A percentile compares a stretch with the other conserved stretches of the same genome.
These are phyloP conservation scores for Quercus agrifolia DNA, from an alignment of 306 rosid genomes.

Conservation along the genomic window DNA sequence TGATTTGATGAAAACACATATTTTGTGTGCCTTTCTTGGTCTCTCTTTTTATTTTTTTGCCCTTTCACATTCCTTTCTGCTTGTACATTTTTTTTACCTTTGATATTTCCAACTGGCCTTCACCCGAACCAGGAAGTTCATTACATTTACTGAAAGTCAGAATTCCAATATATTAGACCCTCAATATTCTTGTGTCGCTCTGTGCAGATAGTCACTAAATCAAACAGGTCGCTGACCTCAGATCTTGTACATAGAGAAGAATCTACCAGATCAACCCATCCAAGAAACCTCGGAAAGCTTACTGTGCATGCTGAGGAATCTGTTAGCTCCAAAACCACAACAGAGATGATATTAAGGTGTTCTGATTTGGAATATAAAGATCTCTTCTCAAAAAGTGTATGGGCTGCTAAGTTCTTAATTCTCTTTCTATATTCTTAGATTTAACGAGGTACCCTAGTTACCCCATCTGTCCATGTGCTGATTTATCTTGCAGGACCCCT, in stretches of 20 bases:
- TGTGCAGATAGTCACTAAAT: slow-evolving; percentile 79
- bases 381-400: slow-evolving; percentile 93
- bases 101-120: slow-evolving; percentile 14
- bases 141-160: slow-evolving; percentile 18
- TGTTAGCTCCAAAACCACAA: slow-evolving; percentile 68
- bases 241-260: slow-evolving; percentile 66
- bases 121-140: slow-evolving; percentile 19
- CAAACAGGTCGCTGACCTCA: slow-evolving; percentile 58
- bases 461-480: slow-evolving; percentile 17
- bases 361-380: slow-evolving; percentile 89
- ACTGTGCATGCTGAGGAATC: slow-evolving; percentile 81
- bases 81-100: neutral
- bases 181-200: slow-evolving; percentile 21
- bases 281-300: slow-evolving; percentile 62
- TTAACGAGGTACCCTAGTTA: slow-evolving; percentile 10
- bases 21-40: neutral
- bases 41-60: neutral
- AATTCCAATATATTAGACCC: slow-evolving; percentile 14
- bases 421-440: slow-evolving; percentile 18
- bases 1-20: neutral
- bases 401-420: slow-evolving; percentile 21
- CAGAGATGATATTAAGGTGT: slow-evolving; percentile 79
- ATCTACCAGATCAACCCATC: slow-evolving; percentile 43
- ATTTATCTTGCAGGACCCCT: slow-evolving; percentile 73
- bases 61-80: neutral